Evolutionary conservation across 179 eudicot species (phyloP).

Genomic region (Silene vulgaris): DNA sequence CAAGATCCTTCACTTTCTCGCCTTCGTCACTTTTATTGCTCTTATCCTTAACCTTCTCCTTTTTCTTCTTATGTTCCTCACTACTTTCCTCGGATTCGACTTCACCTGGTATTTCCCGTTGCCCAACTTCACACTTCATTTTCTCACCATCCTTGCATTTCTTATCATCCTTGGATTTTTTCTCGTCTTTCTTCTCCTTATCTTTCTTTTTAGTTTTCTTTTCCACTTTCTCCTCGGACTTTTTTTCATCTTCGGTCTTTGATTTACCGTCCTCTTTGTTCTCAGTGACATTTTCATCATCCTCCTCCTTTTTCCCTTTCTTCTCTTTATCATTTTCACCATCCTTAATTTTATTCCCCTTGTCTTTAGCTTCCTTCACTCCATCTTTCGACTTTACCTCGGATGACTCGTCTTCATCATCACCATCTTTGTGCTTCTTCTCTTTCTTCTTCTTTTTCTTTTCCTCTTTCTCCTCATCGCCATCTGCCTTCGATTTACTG

Average conservation of each 20-base stretch:
- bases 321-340: constrained; percentile 14
- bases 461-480: constrained; percentile 12
- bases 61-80: constrained; percentile 21
- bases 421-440: constrained; percentile 23
- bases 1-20: constrained; percentile 43
- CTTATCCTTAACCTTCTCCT: constrained; percentile 37
- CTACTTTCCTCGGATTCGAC: constrained; percentile 20
- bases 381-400: constrained; percentile 22
- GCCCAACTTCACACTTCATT: constrained; percentile 12
- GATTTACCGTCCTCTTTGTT: constrained; percentile 19
- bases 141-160: constrained; percentile 16
- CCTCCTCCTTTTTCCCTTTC: constrained; percentile 22
- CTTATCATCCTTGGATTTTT: constrained; percentile 20
- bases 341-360: background rate
- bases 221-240: constrained; percentile 19
- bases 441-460: constrained; percentile 20
- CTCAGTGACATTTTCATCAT: constrained; percentile 22
- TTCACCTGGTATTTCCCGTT: constrained; percentile 21
- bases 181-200: constrained; percentile 22
- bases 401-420: constrained; percentile 5
- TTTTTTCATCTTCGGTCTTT: constrained; percentile 20
- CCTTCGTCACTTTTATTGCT: constrained; percentile 34
- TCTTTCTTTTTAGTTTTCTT: constrained; percentile 22
- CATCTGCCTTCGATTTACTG: constrained; percentile 20
- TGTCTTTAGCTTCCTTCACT: background rate